Evolutionary conservation across 495 filamentous ascomycete species (phyloP).

Genomic region (Glutinoglossum americanum): DNA sequence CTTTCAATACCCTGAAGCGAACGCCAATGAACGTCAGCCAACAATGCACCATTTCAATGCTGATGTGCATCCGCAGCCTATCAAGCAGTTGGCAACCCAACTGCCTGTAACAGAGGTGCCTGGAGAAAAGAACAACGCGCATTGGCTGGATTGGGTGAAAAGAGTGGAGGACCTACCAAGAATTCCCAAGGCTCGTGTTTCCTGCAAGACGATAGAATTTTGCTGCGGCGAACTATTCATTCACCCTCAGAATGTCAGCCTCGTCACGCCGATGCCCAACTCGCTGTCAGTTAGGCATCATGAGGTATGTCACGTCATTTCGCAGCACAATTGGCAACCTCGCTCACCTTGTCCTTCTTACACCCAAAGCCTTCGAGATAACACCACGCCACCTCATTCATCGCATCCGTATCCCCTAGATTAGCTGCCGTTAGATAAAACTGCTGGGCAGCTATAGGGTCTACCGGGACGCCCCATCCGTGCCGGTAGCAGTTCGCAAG

Average conservation of each 20-base stretch:
- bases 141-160: neutral
- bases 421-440: constrained; percentile 97
- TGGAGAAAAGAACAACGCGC: neutral
- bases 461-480: constrained; percentile 70
- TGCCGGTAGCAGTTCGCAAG: constrained; percentile 87
- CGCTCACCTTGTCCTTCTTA: constrained; percentile 88
- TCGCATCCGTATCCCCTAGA: constrained; percentile 86
- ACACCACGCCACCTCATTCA: constrained; percentile 95
- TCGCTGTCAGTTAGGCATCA: neutral
- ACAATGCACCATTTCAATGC: neutral
- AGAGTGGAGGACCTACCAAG: constrained; percentile 45
- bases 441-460: constrained; percentile 70
- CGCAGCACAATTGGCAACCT: neutral
- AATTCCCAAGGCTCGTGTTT: constrained; percentile 78
- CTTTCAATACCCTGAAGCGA: constrained; percentile 74
- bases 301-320: neutral
- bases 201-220: constrained; percentile 88
- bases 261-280: neutral
- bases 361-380: constrained; percentile 86
- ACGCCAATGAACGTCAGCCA: neutral
- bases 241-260: constrained; percentile 6
- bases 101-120: neutral
- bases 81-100: neutral
- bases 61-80: neutral
- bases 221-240: constrained; percentile 51